Base-by-base conservation (phyloP, 2,329 filamentous ascomycete species). In the Neopestalotiopsis sp. region DNA sequence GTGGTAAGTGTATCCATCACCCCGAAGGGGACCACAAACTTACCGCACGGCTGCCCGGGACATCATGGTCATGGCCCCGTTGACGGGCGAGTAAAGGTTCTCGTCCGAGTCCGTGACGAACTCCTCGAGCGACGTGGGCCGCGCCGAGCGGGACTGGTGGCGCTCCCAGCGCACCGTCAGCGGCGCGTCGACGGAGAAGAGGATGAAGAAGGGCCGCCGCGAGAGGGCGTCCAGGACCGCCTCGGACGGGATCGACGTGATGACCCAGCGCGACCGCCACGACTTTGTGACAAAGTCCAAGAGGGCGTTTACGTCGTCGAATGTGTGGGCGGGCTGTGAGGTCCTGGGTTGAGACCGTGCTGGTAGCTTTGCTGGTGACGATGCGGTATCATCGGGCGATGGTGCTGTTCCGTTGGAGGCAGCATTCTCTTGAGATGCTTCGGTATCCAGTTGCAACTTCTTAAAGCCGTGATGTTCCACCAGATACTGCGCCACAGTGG, bases 101-200 rank as follows among this genome's bases (percentile, higher is more conserved):
- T 83, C 81, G 79, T 99, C 96, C 67, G 87, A 90, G 73, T 83
- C 80, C 17, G 80, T 72, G 68, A 89, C 85, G 76, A 91, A 91
- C 30, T 83, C 81, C 70, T 89, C 87, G 10, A 92, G 84, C 56
- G 80, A 79, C 67, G 80, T 80, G 68, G 69, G 71, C 61, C 56
- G 70, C 12, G 59, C 56, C 6, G 68, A 24, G 30, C 67, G 86
- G 70, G 87, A 80, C 71, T 89, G 89, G 83, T 92, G 94, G 61
- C 96, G 91, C 74, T 88, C 86, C 93, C 94, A 98, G 66, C 96
- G 92, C 59, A 95, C 85, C 64, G 89, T 92, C 61, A 98, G 87
- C 1, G 96, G 96, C 4, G 95, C 95, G 80, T 98, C 95, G 62
- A 98, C 90, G 79, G 94, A 95, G 76, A 99, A 85, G 42, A 98